A percentile compares a stretch with the other conserved stretches of the same genome.
phyloP scores from a whole-genome alignment of 2,329 filamentous ascomycete genomes.

The Leptographium flavum region DNA sequence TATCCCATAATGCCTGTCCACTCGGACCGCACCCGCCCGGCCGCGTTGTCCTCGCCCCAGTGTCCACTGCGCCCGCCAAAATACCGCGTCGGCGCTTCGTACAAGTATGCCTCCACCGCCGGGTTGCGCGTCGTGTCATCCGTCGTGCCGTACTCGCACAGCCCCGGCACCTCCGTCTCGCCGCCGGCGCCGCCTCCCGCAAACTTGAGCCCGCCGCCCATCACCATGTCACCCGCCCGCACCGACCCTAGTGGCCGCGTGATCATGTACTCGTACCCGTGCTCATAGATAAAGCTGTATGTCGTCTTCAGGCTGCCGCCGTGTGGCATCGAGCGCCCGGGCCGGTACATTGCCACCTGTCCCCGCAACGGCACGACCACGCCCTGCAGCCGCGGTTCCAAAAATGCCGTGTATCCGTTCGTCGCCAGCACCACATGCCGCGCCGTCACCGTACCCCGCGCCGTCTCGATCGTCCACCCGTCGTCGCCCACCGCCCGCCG shows the following conservation, averaged over 20 bases:
- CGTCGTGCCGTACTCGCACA: constrained; percentile 37
- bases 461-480: constrained; percentile 26
- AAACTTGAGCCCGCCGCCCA: constrained; percentile 39
- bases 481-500: constrained; percentile 5
- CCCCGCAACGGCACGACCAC: constrained; percentile 34
- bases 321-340: constrained; percentile 20
- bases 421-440: constrained; percentile 34
- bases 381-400: constrained; percentile 28
- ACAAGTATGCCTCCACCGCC: constrained; percentile 33
- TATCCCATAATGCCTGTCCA: constrained; percentile 45
- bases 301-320: constrained; percentile 22
- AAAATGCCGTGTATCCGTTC: constrained; percentile 34
- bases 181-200: constrained; percentile 18
- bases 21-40: constrained; percentile 26
- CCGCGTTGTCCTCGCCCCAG: constrained; percentile 29
- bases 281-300: constrained; percentile 46
- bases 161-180: constrained; percentile 18
- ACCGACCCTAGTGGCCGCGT: constrained; percentile 31
- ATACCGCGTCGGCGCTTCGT: constrained; percentile 26
- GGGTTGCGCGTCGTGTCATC: constrained; percentile 39
- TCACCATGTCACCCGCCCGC: constrained; percentile 38
- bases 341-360: constrained; percentile 30
- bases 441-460: constrained; percentile 26
- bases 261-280: constrained; percentile 55
- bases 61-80: constrained; percentile 28